Conservation (phyloP, 495 filamentous ascomycete genomes). For the Penicillium robsamsonii region DNA sequence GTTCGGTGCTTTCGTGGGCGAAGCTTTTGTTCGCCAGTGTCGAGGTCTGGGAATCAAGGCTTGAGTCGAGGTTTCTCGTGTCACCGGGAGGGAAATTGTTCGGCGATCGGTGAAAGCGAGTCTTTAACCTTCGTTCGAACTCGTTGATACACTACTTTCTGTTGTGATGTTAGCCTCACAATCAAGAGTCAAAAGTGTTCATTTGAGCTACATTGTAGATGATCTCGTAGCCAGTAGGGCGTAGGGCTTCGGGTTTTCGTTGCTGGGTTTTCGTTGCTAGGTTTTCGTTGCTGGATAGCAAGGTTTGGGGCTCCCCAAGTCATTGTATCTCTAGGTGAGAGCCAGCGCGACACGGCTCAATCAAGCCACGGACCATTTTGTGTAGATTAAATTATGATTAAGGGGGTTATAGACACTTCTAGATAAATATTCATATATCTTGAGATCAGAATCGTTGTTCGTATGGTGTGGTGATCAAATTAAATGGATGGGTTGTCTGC, state of each 20-base stretch:
- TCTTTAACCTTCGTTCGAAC: neutral
- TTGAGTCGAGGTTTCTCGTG: neutral
- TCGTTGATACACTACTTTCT: slow-evolving; percentile 1
- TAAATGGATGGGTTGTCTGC: neutral
- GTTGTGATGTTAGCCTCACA: slow-evolving; percentile 3
- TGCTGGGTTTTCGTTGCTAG: neutral
- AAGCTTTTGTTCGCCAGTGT: neutral
- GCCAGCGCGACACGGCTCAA: neutral
- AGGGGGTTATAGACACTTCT: neutral
- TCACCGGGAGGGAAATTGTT: neutral
- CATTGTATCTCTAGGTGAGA: too few species aligned
- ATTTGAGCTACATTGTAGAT: neutral
- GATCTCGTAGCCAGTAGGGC: neutral
- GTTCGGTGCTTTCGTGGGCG: neutral
- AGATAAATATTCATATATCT: neutral
- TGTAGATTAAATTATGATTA: neutral
- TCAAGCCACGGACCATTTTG: neutral
- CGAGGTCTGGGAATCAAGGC: neutral
- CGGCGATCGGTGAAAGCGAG: neutral
- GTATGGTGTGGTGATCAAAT: neutral
- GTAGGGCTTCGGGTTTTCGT: neutral
- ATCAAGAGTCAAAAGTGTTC: neutral
- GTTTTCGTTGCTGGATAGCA: neutral
- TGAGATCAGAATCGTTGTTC: neutral
- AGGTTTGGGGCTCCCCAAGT: too few species aligned